phyloP scores from a whole-genome alignment of 2,329 filamentous ascomycete genomes.

The Chrysosphaeria jannelii region DNA sequence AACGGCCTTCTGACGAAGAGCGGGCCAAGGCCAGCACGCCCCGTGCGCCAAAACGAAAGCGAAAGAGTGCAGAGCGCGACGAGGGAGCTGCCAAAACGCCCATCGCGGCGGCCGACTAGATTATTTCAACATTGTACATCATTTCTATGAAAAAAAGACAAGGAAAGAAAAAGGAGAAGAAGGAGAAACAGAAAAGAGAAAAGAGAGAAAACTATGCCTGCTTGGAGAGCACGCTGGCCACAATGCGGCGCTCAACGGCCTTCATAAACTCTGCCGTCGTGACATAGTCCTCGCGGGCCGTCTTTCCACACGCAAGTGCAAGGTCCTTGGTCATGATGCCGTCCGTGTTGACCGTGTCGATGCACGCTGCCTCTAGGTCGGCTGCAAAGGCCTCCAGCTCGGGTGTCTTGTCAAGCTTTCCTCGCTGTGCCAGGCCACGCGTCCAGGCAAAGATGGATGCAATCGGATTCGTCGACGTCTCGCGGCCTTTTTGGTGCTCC shows the following conservation, averaged over 20 bases:
- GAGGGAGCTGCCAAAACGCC: conserved; percentile 8
- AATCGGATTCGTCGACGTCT: conserved; percentile 96
- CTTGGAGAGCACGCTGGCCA: no score
- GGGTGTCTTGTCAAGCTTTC: conserved; percentile 74
- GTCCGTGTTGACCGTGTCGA: conserved; percentile 80
- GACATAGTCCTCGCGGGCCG: conserved; percentile 56
- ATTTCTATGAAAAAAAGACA: no score
- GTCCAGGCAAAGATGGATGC: conserved; percentile 99
- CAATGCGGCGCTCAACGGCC: conserved; percentile 74
- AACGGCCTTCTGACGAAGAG: conserved; percentile 21
- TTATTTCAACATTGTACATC: no score
- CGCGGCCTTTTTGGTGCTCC: conserved; percentile 91
- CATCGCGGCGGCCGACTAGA: conserved; percentile 1
- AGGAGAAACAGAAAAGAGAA: no score
- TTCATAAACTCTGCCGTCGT: conserved; percentile 78
- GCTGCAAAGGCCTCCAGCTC: conserved; percentile 80
- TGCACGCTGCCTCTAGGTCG: conserved; percentile 68
- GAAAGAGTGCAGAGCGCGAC: conserved; percentile 17
- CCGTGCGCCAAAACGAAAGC: conserved; percentile 26
- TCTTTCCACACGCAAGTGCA: conserved; percentile 80
- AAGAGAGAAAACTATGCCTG: no score
- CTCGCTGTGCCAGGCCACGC: conserved; percentile 72
- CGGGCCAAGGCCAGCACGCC: conserved; percentile 22
- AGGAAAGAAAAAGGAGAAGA: no score
- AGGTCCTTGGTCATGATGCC: conserved; percentile 99